Conservation (phyloP, 495 filamentous ascomycete genomes). For the Peziza echinospora region DNA sequence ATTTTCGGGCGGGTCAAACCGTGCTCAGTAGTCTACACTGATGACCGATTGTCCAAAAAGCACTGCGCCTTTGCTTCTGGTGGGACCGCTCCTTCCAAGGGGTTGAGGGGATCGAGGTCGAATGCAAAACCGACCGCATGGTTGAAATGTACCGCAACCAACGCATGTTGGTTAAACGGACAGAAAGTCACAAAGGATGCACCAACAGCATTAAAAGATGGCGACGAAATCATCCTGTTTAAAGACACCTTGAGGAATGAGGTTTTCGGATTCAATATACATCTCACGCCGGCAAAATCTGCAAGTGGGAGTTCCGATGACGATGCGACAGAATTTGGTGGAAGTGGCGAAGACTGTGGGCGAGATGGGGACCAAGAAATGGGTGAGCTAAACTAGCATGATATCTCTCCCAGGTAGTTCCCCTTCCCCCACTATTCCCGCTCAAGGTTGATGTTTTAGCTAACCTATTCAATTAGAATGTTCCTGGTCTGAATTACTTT, state of each 20-base stretch:
- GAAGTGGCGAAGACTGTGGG: too few relatives aligned
- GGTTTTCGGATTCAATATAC: slow-evolving; percentile 13
- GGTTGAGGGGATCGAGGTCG: slow-evolving; percentile 3
- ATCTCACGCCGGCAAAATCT: too few relatives aligned
- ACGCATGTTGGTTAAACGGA: slow-evolving; percentile 12
- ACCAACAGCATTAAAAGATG: slow-evolving; percentile 10
- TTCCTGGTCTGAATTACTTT: too few relatives aligned
- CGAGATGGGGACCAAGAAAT: too few relatives aligned
- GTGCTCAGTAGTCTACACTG: slow-evolving; percentile 5
- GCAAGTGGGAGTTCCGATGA: too few relatives aligned
- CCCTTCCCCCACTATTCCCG: too few relatives aligned
- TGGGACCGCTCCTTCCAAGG: slow-evolving; percentile 2
- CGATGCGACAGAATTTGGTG: too few relatives aligned
- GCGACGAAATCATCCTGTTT: slow-evolving; percentile 12
- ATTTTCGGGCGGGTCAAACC: slow-evolving; percentile 9
- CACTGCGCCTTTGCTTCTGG: slow-evolving; percentile 14
- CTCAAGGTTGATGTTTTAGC: too few relatives aligned
- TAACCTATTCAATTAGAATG: too few relatives aligned
- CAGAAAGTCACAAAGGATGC: slow-evolving; percentile 5
- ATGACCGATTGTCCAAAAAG: slow-evolving; percentile 12
- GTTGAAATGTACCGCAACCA: slow-evolving; percentile 8
- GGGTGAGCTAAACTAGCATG: too few relatives aligned
- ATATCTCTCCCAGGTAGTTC: too few relatives aligned
- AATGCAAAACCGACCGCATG: slow-evolving; percentile 10
- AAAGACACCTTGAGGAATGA: slow-evolving; percentile 6